Base-by-base conservation (phyloP, 371 early-diverging fungal genomes). In the Haplosporangium sp. region DNA sequence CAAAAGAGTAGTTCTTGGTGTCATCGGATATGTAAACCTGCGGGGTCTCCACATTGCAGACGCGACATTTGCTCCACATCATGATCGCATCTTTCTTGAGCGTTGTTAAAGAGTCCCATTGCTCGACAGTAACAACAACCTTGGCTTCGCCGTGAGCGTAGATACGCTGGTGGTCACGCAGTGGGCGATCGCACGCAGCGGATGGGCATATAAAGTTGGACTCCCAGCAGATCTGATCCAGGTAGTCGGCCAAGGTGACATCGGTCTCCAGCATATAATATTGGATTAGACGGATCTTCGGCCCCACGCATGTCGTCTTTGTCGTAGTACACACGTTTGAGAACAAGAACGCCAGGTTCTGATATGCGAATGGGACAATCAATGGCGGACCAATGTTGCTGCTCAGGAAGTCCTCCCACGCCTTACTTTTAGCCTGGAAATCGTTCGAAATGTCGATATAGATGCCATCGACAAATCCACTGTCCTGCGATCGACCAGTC, bases 1-100 rank as follows among this genome's bases (percentile, higher is more conserved):
- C 99, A 85, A 97, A 96, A 11, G 98, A 98, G 66, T 92, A 94
- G 56, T 93, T 89, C 89, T 94, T 95, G n/a, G 95, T 86, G 23
- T 95, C 90, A 18, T 92, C 92, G 0, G 96, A 91, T 89, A 98
- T 92, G 6, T 87, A 89, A 1, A 90, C 83, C 1, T 88, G 88
- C 0, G 93, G 95, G 0, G 96, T 95, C 2, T 83, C 82, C 18
- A 85, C 85, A 1, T 86, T 62, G 74, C 98, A 97, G 2, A 86
- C 63, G 43, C 84, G 85, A 80, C 98, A 98, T 48, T 84, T 83
- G 54, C 93, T 92, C 93, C 95, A 96, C 89, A 95, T 94, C 53
- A 92, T 71, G 48, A 97, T 91, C 8, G 86, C 84, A 50, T 94
- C 90, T 55, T 91, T 89, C 89, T 94, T 88, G 4, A 91, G 90